Conservation (phyloP, 805 yeast species). For the Osmozyma mogii region DNA sequence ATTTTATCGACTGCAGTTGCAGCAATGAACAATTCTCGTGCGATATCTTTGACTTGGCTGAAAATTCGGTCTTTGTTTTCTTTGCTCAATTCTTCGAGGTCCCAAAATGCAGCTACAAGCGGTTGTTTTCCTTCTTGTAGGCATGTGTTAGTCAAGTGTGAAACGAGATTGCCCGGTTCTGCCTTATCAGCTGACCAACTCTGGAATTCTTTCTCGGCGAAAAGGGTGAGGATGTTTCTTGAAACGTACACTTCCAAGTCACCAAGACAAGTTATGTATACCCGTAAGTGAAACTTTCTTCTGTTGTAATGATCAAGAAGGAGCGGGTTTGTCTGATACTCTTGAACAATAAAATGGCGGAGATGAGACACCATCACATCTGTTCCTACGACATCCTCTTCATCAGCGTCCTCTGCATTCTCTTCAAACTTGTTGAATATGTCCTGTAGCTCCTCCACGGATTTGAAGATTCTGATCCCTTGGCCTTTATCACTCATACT, state of each 20-base stretch:
- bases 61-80: slow-evolving; percentile 36
- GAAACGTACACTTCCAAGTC: slow-evolving; percentile 73
- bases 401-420: slow-evolving; percentile 55
- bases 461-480: slow-evolving; percentile 78
- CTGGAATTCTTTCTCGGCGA: slow-evolving; percentile 52
- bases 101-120: slow-evolving; percentile 59
- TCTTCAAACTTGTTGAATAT: slow-evolving; percentile 85
- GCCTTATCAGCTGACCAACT: slow-evolving; percentile 20
- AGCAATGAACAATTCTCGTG: slow-evolving; percentile 69
- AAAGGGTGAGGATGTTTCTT: slow-evolving; percentile 71
- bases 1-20: slow-evolving; percentile 75
- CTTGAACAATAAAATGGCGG: slow-evolving; percentile 86
- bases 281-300: slow-evolving; percentile 83
- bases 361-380: slow-evolving; percentile 73
- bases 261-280: slow-evolving; percentile 73
- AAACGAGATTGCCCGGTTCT: slow-evolving; percentile 41
- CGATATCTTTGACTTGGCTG: slow-evolving; percentile 49
- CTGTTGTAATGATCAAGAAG: slow-evolving; percentile 50
- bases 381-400: slow-evolving; percentile 36
- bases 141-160: slow-evolving; percentile 93
- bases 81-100: slow-evolving; percentile 32
- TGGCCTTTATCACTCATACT: slow-evolving; percentile 97
- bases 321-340: slow-evolving; percentile 64
- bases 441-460: slow-evolving; percentile 70
- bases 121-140: slow-evolving; percentile 52